Evolutionary conservation across 148 eudicot species (phyloP).

Genomic region (Nyssa sinensis): DNA sequence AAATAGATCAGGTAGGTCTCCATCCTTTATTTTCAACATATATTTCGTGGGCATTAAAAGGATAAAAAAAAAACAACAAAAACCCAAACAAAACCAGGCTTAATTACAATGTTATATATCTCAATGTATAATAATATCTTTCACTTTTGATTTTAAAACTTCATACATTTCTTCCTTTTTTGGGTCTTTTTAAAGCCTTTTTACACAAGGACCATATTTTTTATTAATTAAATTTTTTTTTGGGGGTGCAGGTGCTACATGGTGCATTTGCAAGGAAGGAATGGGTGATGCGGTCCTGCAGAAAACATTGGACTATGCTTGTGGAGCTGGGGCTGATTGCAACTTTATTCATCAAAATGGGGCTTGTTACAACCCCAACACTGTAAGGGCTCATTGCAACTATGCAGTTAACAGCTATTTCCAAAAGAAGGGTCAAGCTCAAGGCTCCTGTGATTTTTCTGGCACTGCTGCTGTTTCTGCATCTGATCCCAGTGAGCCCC

Average conservation of each 20-base stretch:
- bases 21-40: too few species aligned
- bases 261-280: conserved; percentile 76
- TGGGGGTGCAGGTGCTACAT: conserved; percentile 66
- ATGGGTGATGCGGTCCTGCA: conserved; percentile 44
- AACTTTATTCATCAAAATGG: conserved; percentile 47
- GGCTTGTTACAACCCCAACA: conserved; percentile 66
- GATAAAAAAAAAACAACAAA: too few species aligned
- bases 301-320: conserved; percentile 76
- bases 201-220: too few species aligned
- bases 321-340: conserved; percentile 94
- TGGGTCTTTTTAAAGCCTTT: too few species aligned
- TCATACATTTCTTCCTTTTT: too few species aligned
- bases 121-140: too few species aligned
- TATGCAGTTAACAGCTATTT: conserved; percentile 82
- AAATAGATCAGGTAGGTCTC: too few species aligned
- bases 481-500: conserved; percentile 73
- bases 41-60: too few species aligned
- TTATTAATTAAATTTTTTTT: too few species aligned
- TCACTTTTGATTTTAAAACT: too few species aligned
- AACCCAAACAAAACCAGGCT: too few species aligned
- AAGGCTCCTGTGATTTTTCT: conserved; percentile 64
- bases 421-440: conserved; percentile 56
- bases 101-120: too few species aligned
- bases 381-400: conserved; percentile 61
- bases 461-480: conserved; percentile 51